These are phyloP conservation scores for Fusarium transvaalense DNA, from an alignment of 2,329 filamentous ascomycete genomes.

Conservation along the genomic window DNA sequence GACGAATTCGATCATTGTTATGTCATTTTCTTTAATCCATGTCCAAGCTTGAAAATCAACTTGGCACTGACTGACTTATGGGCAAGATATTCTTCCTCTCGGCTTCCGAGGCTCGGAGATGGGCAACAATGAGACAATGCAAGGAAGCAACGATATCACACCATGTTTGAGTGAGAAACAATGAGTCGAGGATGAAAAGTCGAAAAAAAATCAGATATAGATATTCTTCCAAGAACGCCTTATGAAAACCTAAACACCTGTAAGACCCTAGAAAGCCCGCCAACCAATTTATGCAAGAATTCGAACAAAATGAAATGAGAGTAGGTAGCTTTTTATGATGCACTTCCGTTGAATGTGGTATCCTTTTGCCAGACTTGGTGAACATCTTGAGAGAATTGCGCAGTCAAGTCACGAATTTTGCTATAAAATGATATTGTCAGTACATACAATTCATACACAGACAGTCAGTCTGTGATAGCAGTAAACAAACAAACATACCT, in stretches of 20 bases:
- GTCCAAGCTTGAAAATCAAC: background rate
- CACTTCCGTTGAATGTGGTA: background rate
- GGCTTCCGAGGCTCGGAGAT: background rate
- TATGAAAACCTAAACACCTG: constrained; percentile 1
- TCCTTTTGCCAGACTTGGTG: constrained; percentile 34
- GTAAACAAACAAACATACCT: constrained; percentile 14
- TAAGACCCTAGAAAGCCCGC: background rate
- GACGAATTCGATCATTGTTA: background rate
- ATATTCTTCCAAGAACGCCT: constrained; percentile 34
- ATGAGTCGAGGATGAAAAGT: background rate
- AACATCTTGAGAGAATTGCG: constrained; percentile 39
- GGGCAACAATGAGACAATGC: background rate
- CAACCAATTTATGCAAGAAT: background rate
- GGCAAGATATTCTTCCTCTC: background rate
- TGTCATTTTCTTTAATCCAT: background rate
- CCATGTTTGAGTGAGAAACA: background rate
- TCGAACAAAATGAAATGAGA: background rate
- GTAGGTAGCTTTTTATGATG: constrained; percentile 10
- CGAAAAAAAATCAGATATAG: background rate
- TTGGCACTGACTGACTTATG: too few relatives aligned
- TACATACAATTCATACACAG: too few relatives aligned
- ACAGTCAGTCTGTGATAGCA: background rate
- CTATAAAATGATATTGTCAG: background rate
- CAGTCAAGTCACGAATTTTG: constrained; percentile 40
- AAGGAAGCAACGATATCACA: background rate